Base-by-base conservation (phyloP, 2,329 filamentous ascomycete species). In the Claviceps pusilla region DNA sequence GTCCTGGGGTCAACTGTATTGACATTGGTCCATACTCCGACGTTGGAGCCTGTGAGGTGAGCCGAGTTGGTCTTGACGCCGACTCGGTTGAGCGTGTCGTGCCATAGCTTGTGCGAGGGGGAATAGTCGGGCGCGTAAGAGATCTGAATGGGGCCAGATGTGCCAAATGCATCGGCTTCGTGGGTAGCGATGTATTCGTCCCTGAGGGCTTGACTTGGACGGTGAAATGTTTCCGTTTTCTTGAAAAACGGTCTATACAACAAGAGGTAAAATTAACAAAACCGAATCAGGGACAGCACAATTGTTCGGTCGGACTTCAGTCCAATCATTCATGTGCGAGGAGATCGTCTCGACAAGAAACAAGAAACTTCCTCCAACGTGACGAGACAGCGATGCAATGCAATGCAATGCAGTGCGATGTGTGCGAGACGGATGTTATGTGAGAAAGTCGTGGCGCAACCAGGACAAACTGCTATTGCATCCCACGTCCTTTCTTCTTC, bases 1-100 rank as follows among this genome's bases (percentile, higher is more conserved):
- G 66, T 68, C 73, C 37, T 71, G 10, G 70, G 68, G 48, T 74
- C 68, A 42, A 80, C 71, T 55, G 71, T 76, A 57, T 69, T 74
- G 10, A 77, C 69, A 55, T 76, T 73, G 39, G 69, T 72, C 64
- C 72, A 74, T 7, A 73, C 73, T 7, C 78, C 78, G 3, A 77
- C 61, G 14, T 72, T 72, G 50, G 75, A 70, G 1, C 77, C 77
- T 14, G 69, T 68, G 2, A 79, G 66, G 9, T 73, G 76, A 50
- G 75, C 65, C 1, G 76, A 62, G 37, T 67, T 70, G 19, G 65
- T 66, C 29, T 59, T 46, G 3, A 71, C 58, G 2, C 75, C 76
- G 2, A 79, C 64, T 4, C 60, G 60, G 45, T 73, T 70, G 45
- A 79, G 62, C 0, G 75, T 71, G 59, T 3, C 74, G 56, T 76